Evolutionary conservation across 192 early-diverging fungal species (phyloP), one percentile per base, ranked within the genome.

Genomic region (Mortierella alpina): DNA sequence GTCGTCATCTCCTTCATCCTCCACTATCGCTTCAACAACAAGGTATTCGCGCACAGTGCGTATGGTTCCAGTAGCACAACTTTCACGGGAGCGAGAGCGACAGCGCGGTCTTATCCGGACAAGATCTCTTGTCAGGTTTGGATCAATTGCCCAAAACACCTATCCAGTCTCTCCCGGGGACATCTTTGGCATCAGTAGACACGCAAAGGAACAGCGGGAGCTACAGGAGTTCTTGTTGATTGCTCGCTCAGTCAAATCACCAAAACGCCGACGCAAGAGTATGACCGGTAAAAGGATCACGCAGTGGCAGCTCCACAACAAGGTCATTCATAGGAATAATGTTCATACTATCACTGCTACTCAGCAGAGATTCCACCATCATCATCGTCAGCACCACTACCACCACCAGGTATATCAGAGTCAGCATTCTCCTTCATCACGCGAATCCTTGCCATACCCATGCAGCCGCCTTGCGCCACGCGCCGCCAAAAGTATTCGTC

Each of bases 171-270:
- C 70, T 0, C 77, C 77, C 8, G 63, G 70, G 8, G 77, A 80
- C 40, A 68, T 80, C 40, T 72, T 80, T 51, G 77, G 77, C 0
- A 72, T 66, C 50, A 80, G 77, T 64, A 70, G 48, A 18, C 63
- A 72, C 51, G 77, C 77, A 0, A 67, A 72, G 13, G 59, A 72
- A 22, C 48, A 66, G 47, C 57, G 65, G 7, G 70, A 80, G 42
- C 60, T 80, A 2, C 69, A 68, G n/a, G 55, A 50, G 20, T 80
- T 68, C 47, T 20, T 80, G 20, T 0, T 53, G 1, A 64, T 67
- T 6, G 77, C 77, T 11, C 63, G 70, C 1, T 52, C 70, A 4
- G n/a, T 41, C 40, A 80, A 80, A 55, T 54, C 45, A 14, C 63
- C 59, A 17, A 80, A 71, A 14, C 12, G 50, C 0, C 22, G 22